phyloP scores from a whole-genome alignment of 495 filamentous ascomycete genomes.

The Penicillium argentinense region DNA sequence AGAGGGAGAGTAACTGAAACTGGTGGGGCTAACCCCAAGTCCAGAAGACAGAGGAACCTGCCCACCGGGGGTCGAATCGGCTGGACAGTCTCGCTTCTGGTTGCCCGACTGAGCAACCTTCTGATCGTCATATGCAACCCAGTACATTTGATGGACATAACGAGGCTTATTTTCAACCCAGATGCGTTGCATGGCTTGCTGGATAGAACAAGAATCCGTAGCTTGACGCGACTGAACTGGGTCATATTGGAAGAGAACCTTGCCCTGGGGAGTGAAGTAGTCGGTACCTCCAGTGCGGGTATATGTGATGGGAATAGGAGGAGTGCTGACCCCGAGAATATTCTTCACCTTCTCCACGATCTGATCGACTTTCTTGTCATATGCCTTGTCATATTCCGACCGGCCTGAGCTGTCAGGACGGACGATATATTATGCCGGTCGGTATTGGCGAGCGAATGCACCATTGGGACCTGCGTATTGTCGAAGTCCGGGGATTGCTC shows the following conservation, averaged over 20 bases:
- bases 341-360: conserved; percentile 1
- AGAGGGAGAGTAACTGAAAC: background rate
- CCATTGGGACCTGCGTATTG: background rate
- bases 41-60: background rate
- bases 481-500: background rate
- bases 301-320: background rate
- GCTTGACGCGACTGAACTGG: background rate
- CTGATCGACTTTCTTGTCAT: conserved; percentile 1
- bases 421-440: background rate
- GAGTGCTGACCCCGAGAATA: background rate
- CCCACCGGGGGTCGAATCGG: background rate
- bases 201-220: background rate
- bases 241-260: conserved; percentile 3
- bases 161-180: background rate
- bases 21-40: background rate
- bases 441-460: background rate
- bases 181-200: background rate
- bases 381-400: background rate
- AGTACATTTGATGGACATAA: conserved; percentile 1
- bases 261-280: background rate
- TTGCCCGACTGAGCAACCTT: background rate
- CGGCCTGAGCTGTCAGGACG: conserved; percentile 1
- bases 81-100: conserved; percentile 1
- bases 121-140: background rate
- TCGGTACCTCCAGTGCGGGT: background rate